Base-by-base conservation (phyloP, 2,329 filamentous ascomycete species). In the Sordariomycetes sp. region DNA sequence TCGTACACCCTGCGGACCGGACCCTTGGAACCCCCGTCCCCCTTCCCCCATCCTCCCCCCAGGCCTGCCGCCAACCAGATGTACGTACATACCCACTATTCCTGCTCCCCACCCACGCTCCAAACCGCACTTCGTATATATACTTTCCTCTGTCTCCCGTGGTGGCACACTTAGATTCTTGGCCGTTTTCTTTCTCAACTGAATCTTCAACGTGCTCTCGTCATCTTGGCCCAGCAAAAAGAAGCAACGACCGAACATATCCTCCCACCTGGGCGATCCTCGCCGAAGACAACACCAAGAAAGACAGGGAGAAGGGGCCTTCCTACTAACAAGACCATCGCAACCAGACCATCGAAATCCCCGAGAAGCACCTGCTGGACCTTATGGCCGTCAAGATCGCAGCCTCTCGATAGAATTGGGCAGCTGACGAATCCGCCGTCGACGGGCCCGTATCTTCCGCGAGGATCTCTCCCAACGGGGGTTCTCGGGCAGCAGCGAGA, bases 1-100 rank as follows among this genome's bases (percentile, higher is more conserved):
- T 57, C 55, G 37, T 48, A 57, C 55, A 57, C 55, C 48, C 37
- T 57, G 55, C 35, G 55, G 55, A 57, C 48, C 55, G 32, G 48
- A 57, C 48, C 55, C 55, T 53, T 43, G 46, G 46, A 52, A 52
- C 55, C 46, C 48, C 48, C 16, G 18, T 24, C 24, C 32, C 12
- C 48, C 16, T 28, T 24, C 24, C 32, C 12, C 37, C 24, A 28
- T 25, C 53, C 12, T 24, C 25, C 16, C 55, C 48, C 18, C 32
- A 28, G 22, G 3, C 46, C 20, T 14, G 48, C 16, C 46, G 20
- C 46, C 54, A 28, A 50, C 43, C 24, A 57, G 28, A 58, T 48
- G 52, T 48, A 54, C 48, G 50, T 53, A 37, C 40, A 53, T 54
- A 58, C 34, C 56, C 56, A 58, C 57, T 53, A 54, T 24, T 57